These are phyloP conservation scores for Anaeromyces robustus DNA, from an alignment of 192 early-diverging fungal genomes.

Conservation along the genomic window DNA sequence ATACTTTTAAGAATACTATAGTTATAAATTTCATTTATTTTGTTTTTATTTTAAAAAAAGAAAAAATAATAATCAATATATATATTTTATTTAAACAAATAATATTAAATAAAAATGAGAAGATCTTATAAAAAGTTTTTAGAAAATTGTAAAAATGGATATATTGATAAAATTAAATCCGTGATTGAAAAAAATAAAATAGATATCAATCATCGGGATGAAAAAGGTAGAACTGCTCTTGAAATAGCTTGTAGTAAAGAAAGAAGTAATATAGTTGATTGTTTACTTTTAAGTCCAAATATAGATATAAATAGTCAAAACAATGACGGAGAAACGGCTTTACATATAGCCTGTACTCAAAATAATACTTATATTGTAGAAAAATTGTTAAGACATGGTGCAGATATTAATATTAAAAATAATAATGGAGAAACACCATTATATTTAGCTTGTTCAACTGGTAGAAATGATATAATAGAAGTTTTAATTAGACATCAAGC, in stretches of 20 bases:
- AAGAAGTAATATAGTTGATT: background rate
- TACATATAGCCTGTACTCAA: background rate
- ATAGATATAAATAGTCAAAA: background rate
- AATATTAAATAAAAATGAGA: background rate
- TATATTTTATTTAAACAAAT: too few species aligned
- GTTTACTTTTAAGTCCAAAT: background rate
- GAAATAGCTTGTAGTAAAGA: background rate
- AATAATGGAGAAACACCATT: background rate
- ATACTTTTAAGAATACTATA: too few species aligned
- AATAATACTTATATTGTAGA: background rate
- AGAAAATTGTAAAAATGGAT: background rate
- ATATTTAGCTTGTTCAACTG: background rate
- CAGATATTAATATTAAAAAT: background rate
- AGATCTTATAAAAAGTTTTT: background rate
- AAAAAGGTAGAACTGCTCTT: background rate
- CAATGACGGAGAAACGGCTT: background rate
- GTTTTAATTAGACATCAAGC: background rate
- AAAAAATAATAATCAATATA: too few species aligned
- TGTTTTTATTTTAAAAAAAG: too few species aligned
- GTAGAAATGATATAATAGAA: background rate
- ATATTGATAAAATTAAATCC: background rate
- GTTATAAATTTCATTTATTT: too few species aligned
- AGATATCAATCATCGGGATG: background rate
- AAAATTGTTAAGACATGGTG: background rate
- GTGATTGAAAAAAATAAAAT: background rate